Evolutionary conservation across 202 grass and related monocot genomes (phyloP).

Genomic region (Brachypodium distachyon): DNA sequence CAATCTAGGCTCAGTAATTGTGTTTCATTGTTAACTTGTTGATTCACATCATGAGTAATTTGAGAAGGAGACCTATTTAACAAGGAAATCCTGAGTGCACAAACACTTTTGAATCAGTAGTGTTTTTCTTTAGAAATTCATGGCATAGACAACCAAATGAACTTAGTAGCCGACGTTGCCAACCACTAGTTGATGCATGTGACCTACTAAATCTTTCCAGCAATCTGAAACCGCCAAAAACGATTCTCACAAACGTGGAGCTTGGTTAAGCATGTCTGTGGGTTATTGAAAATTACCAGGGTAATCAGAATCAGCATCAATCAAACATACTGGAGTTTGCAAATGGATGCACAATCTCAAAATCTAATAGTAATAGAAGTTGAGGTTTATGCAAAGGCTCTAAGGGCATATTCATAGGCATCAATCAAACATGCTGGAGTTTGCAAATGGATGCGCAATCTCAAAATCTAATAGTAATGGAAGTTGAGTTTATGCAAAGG

Average conservation of each 20-base stretch:
- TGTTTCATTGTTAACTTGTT: neutral
- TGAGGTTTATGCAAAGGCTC: no score
- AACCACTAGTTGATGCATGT: neutral
- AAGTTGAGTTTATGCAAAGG: fast-evolving
- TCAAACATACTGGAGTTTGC: neutral
- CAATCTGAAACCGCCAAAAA: neutral
- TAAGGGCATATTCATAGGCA: neutral
- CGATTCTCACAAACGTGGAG: neutral
- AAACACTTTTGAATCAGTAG: neutral
- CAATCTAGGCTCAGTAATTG: neutral
- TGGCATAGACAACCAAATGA: neutral
- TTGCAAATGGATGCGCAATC: neutral
- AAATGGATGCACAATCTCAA: neutral
- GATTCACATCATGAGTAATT: neutral
- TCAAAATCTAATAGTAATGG: no score
- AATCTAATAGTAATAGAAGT: no score
- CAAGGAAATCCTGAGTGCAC: neutral
- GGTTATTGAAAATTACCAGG: neutral
- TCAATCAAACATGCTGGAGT: neutral
- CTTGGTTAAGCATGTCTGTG: neutral
- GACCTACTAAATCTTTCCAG: neutral
- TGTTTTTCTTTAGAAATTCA: neutral
- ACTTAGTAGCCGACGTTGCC: neutral
- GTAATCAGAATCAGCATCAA: no score
- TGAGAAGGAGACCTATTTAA: neutral